These are phyloP conservation scores for Suhomyces atakaporum DNA, from an alignment of 1,139 yeast genomes.

Conservation along the genomic window DNA sequence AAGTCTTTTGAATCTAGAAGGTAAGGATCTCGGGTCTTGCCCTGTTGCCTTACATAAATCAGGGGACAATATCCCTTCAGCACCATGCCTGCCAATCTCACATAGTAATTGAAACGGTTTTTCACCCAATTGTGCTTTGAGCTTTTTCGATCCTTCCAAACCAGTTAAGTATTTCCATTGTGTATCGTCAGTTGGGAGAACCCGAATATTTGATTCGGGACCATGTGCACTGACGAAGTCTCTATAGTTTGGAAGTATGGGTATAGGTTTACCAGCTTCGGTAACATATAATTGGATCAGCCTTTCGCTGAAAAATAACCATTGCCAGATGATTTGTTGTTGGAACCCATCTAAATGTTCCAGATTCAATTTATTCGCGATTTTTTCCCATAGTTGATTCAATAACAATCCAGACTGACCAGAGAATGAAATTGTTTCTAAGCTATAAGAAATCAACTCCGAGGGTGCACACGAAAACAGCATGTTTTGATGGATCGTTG, in stretches of 20 bases:
- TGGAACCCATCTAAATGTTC: slow-evolving; percentile 33
- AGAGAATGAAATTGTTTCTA: slow-evolving; percentile 38
- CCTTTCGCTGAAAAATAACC: slow-evolving; percentile 33
- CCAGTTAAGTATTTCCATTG: slow-evolving; percentile 48
- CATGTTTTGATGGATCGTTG: slow-evolving; percentile 10
- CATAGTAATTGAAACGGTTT: slow-evolving; percentile 44
- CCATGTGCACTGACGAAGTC: slow-evolving; percentile 23
- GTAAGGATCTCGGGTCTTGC: slow-evolving; percentile 73
- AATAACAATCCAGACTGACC: slow-evolving; percentile 37
- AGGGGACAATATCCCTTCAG: slow-evolving; percentile 58
- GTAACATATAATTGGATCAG: slow-evolving; percentile 22
- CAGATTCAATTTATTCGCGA: slow-evolving; percentile 23
- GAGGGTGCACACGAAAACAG: slow-evolving; percentile 24
- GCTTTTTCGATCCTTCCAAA: slow-evolving; percentile 33
- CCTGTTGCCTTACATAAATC: slow-evolving; percentile 56
- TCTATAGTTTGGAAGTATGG: slow-evolving; percentile 23
- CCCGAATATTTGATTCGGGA: slow-evolving; percentile 20
- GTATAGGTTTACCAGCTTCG: slow-evolving; percentile 18
- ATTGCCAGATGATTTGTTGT: slow-evolving; percentile 42
- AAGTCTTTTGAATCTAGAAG: slow-evolving; percentile 59
- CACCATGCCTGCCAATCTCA: slow-evolving; percentile 56
- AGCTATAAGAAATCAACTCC: slow-evolving; percentile 29
- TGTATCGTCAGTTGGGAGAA: slow-evolving; percentile 40
- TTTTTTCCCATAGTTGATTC: slow-evolving; percentile 33
- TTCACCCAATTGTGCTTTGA: slow-evolving; percentile 40